Evolutionary conservation across 2,329 filamentous ascomycete genomes (phyloP).

Genomic region (Aspergillus versicolor): DNA sequence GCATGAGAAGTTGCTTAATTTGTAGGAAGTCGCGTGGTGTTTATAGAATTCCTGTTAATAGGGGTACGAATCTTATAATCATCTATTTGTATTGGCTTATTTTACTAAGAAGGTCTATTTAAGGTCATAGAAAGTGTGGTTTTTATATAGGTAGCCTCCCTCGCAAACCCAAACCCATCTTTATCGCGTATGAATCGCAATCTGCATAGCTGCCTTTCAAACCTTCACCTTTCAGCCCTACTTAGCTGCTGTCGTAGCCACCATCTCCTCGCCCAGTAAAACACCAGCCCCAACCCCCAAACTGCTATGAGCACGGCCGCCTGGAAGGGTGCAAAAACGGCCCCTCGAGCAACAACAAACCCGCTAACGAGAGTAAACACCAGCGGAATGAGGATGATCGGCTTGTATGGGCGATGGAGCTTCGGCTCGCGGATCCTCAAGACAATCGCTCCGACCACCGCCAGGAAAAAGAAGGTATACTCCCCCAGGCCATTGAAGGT

Average conservation of each 20-base stretch:
- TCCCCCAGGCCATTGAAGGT: conserved; percentile 20
- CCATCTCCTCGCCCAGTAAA: conserved; percentile 7
- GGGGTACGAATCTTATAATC: too few species aligned
- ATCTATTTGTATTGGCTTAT: too few species aligned
- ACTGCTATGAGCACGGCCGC: conserved; percentile 10
- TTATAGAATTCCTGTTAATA: too few species aligned
- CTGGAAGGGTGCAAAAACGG: conserved; percentile 16
- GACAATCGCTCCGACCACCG: conserved; percentile 15
- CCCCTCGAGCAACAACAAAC: conserved; percentile 14
- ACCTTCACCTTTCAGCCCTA: too few species aligned
- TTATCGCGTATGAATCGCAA: too few species aligned
- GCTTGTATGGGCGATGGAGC: conserved; percentile 16
- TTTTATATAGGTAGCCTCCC: too few species aligned
- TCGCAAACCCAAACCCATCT: too few species aligned
- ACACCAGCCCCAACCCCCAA: conserved; percentile 12
- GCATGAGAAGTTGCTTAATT: background rate
- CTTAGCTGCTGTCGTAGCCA: conserved; percentile 2
- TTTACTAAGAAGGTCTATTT: too few species aligned
- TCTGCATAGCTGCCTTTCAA: too few species aligned
- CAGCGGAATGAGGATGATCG: conserved; percentile 8
- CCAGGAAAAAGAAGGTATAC: conserved; percentile 20
- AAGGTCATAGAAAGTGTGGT: too few species aligned
- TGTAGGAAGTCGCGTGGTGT: background rate
- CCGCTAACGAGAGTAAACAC: conserved; percentile 16
- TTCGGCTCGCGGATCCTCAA: conserved; percentile 17